These are phyloP conservation scores for Phanerochaete sordida DNA, from an alignment of 768 basidiomycete species.

Conservation along the genomic window DNA sequence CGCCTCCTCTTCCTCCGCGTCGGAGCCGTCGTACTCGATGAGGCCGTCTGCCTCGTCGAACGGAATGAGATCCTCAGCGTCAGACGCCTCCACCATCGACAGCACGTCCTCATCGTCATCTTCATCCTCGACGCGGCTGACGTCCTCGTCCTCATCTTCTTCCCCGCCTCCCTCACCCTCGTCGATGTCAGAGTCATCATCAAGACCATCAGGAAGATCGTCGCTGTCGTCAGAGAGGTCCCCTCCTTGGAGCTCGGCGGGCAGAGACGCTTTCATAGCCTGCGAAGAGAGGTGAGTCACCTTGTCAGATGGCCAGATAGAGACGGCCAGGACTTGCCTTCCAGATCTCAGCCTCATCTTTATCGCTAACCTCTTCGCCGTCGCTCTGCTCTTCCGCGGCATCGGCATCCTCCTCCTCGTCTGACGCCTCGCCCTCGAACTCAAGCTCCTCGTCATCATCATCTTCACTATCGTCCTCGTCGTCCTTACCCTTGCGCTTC, in stretches of 20 bases:
- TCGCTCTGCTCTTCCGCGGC: constrained; percentile 20
- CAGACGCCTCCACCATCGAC: constrained; percentile 61
- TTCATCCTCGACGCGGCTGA: constrained; percentile 35
- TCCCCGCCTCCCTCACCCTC: constrained; percentile 27
- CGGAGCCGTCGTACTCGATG: constrained; percentile 58
- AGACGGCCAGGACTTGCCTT: constrained; percentile 54
- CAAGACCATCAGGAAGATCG: constrained; percentile 23
- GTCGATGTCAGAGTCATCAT: constrained; percentile 21
- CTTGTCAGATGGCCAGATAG: too few relatives aligned
- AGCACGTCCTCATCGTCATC: constrained; percentile 42
- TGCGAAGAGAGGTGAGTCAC: constrained; percentile 27
- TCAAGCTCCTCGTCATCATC: constrained; percentile 26
- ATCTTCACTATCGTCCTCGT: constrained; percentile 28
- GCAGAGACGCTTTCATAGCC: constrained; percentile 91
- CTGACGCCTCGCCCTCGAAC: constrained; percentile 15
- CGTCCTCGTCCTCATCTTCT: constrained; percentile 28
- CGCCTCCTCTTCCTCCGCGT: constrained; percentile 39
- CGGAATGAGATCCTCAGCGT: constrained; percentile 66
- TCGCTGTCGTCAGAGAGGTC: constrained; percentile 30
- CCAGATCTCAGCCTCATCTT: constrained; percentile 79
- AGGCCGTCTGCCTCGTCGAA: constrained; percentile 55
- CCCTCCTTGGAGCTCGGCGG: constrained; percentile 37
- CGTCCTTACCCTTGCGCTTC: constrained; percentile 39
- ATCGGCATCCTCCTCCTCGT: constrained; percentile 18
- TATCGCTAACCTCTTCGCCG: constrained; percentile 40